These are phyloP conservation scores for Elaeis oleifera DNA, from an alignment of 202 grass and related monocot genomes.

Conservation along the genomic window DNA sequence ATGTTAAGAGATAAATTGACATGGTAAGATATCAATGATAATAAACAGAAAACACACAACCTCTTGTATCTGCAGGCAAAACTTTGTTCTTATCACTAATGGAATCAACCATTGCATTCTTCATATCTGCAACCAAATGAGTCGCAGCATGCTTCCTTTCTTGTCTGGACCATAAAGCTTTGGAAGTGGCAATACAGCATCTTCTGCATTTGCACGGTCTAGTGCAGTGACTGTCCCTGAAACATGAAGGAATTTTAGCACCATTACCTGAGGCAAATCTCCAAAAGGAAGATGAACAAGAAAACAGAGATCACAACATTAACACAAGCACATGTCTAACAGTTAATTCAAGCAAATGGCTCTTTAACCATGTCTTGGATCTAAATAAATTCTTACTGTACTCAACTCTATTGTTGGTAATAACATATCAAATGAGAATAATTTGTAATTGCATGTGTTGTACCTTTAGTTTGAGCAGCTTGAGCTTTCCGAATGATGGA, in stretches of 20 bases:
- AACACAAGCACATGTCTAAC: not conserved
- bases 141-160: constrained; percentile 76
- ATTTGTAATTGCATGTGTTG: constrained; percentile 2
- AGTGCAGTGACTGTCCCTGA: constrained; percentile 54
- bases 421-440: not conserved
- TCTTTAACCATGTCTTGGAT: too few species aligned
- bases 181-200: constrained; percentile 78
- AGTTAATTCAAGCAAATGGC: too few species aligned
- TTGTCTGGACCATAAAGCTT: constrained; percentile 67
- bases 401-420: too few species aligned
- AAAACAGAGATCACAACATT: not conserved
- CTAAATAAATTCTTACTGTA: too few species aligned
- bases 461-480: constrained; percentile 59
- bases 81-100: constrained; percentile 16
- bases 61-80: constrained; percentile 43
- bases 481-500: constrained; percentile 38
- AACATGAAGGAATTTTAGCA: not conserved
- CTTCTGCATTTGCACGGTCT: constrained; percentile 84
- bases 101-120: constrained; percentile 24
- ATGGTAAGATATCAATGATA: too few species aligned
- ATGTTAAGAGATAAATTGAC: too few species aligned
- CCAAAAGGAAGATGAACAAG: not conserved
- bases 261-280: not conserved
- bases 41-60: constrained; percentile 19
- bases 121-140: constrained; percentile 32